phyloP scores from a whole-genome alignment of 2,329 filamentous ascomycete species.

The Beauveria rudraprayagi region DNA sequence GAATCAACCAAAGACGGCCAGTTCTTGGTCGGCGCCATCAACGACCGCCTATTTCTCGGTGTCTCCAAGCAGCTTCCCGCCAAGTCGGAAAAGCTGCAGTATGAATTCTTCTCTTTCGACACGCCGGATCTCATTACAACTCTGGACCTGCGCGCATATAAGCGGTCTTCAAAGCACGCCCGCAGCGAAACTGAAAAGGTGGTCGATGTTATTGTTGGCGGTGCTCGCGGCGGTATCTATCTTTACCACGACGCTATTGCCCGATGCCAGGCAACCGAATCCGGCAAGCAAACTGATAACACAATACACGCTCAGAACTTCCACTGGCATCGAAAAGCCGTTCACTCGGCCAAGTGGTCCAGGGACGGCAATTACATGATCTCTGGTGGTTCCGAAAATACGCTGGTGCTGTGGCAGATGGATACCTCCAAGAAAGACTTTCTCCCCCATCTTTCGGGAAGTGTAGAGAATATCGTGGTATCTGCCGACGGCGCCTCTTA shows the following conservation, averaged over 20 bases:
- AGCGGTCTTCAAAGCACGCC: constrained; percentile 16
- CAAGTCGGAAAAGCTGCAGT: constrained; percentile 28
- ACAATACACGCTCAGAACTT: constrained; percentile 56
- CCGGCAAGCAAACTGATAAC: constrained; percentile 33
- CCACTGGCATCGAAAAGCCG: constrained; percentile 86
- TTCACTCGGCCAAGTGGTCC: constrained; percentile 85
- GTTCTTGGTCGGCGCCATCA: constrained; percentile 40
- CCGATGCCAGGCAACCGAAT: constrained; percentile 41
- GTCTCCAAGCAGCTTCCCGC: constrained; percentile 18
- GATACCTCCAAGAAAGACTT: constrained; percentile 77
- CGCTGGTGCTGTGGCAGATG: constrained; percentile 86
- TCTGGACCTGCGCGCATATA: constrained; percentile 50
- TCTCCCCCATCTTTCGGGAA: constrained; percentile 81
- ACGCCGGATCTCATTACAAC: constrained; percentile 57
- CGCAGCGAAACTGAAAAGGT: constrained; percentile 26
- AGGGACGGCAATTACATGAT: constrained; percentile 93
- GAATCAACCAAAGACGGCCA: constrained; percentile 45
- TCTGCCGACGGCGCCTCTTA: constrained; percentile 76
- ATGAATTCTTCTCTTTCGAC: constrained; percentile 51
- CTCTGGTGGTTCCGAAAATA: constrained; percentile 84
- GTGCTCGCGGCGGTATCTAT: constrained; percentile 67
- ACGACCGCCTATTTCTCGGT: constrained; percentile 30
- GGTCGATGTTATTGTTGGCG: constrained; percentile 72
- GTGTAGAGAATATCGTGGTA: constrained; percentile 76
- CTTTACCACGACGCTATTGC: constrained; percentile 70